Percentiles rank a stretch among this genome's conserved stretches.
phyloP scores from a whole-genome alignment of 75 land plant genomes.

The Pinus albicaulis region DNA sequence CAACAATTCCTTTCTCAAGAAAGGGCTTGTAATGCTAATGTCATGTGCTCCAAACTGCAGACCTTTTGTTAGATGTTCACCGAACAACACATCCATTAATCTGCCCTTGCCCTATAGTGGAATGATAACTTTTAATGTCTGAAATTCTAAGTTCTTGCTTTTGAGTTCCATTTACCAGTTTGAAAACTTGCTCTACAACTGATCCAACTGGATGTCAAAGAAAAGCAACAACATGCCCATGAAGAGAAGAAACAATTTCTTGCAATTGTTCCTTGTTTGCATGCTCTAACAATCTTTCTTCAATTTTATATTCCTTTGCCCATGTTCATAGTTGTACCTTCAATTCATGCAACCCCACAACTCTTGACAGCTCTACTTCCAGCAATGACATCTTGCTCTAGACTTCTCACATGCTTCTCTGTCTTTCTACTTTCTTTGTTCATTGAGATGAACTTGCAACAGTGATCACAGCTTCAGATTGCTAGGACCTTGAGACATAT shows the following conservation, averaged over 20 bases:
- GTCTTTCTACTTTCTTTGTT: conserved; percentile 64
- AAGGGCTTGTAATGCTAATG: too few relatives aligned
- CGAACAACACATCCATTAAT: too few relatives aligned
- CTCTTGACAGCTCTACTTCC: conserved; percentile 54
- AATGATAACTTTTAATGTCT: conserved; percentile 73
- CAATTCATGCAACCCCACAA: conserved; percentile 70
- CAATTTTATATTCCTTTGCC: conserved; percentile 46
- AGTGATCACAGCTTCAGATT: conserved; percentile 58
- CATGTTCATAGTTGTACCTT: conserved; percentile 72
- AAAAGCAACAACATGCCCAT: conserved; percentile 92
- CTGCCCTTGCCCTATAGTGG: conserved; percentile 51
- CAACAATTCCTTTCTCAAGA: too few relatives aligned
- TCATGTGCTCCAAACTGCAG: too few relatives aligned
- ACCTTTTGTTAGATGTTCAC: too few relatives aligned
- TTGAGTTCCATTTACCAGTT: conserved; percentile 73
- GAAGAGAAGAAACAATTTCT: conserved; percentile 72
- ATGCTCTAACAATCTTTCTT: too few relatives aligned
- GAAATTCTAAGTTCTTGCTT: conserved; percentile 74
- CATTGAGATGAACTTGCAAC: conserved; percentile 48
- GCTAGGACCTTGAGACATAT: conserved; percentile 69
- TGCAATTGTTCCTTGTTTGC: conserved; percentile 86
- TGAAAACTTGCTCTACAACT: conserved; percentile 94
- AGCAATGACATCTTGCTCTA: conserved; percentile 68
- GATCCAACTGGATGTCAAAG: conserved; percentile 93
- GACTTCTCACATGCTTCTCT: conserved; percentile 55